Conservation (phyloP, 1,284 basidiomycete genomes). For the Ustilago shanxiensis region DNA sequence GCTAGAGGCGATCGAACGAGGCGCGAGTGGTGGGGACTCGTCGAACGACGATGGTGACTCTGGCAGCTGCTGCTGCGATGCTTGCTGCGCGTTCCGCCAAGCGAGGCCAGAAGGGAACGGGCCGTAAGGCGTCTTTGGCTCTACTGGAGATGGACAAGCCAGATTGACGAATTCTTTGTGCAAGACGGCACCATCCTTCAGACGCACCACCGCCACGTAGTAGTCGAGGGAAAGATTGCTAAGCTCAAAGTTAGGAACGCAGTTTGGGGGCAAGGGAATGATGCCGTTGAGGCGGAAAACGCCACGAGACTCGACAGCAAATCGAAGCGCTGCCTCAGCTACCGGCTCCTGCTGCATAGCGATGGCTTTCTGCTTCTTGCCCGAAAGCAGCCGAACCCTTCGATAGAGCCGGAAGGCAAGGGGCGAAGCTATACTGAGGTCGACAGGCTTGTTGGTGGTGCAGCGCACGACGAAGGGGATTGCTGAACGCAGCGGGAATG, state of each 20-base stretch:
- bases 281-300: conserved; percentile 40
- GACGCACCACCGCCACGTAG: conserved; percentile 52
- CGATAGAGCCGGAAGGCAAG: conserved; percentile 34
- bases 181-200: conserved; percentile 21
- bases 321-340: conserved; percentile 26
- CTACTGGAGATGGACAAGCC: conserved; percentile 35
- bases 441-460: conserved; percentile 32
- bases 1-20: not conserved
- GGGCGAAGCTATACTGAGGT: conserved; percentile 19
- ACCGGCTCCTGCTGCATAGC: conserved; percentile 41
- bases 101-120: conserved; percentile 25
- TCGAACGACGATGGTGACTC: conserved; percentile 4
- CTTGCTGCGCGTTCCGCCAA: conserved; percentile 16
- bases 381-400: conserved; percentile 23
- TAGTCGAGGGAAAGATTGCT: conserved; percentile 55
- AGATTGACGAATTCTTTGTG: conserved; percentile 29
- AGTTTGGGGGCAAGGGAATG: conserved; percentile 46
- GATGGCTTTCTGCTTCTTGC: conserved; percentile 24
- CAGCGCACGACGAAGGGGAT: conserved; percentile 57
- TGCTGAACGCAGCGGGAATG: conserved; percentile 48
- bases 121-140: conserved; percentile 29
- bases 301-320: conserved; percentile 19
- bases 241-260: conserved; percentile 54
- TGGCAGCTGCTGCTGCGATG: conserved; percentile 1
- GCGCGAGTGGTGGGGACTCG: conserved; percentile 14